These are phyloP conservation scores for Talaromyces sp. DNA, from an alignment of 2,329 filamentous ascomycete genomes.

Conservation along the genomic window DNA sequence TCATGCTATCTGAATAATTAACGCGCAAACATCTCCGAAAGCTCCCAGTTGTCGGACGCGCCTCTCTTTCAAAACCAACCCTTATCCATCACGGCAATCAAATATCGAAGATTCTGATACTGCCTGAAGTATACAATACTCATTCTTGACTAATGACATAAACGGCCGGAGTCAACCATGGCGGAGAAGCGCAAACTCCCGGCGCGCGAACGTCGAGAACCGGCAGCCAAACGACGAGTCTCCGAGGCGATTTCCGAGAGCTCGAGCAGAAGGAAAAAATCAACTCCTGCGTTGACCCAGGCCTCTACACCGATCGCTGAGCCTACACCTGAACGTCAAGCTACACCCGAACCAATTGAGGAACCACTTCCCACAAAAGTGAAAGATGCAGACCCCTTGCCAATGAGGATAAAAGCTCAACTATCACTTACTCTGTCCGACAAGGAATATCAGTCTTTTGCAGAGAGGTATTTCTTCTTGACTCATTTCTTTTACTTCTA, in stretches of 20 bases:
- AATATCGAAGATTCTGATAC: neutral
- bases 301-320: slow-evolving; percentile 27
- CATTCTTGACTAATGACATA: neutral
- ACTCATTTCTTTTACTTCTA: neutral
- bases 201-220: slow-evolving; percentile 43
- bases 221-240: slow-evolving; percentile 42
- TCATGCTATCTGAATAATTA: slow-evolving; percentile 1
- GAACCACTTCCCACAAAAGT: slow-evolving; percentile 52
- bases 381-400: slow-evolving; percentile 52
- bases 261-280: slow-evolving; percentile 32
- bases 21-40: slow-evolving; percentile 1
- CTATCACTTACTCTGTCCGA: slow-evolving; percentile 42
- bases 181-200: slow-evolving; percentile 45
- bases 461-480: slow-evolving; percentile 46
- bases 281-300: slow-evolving; percentile 25
- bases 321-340: slow-evolving; percentile 23
- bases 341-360: slow-evolving; percentile 34
- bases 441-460: slow-evolving; percentile 58
- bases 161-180: slow-evolving; percentile 24
- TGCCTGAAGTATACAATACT: neutral
- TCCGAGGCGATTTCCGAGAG: slow-evolving; percentile 36
- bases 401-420: slow-evolving; percentile 53
- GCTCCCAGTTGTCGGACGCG: neutral
- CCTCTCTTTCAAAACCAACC: neutral
- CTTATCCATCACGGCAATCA: neutral